These are phyloP conservation scores for Tetragonia tetragonoides DNA, from an alignment of 148 eudicot genomes.

Conservation along the genomic window DNA sequence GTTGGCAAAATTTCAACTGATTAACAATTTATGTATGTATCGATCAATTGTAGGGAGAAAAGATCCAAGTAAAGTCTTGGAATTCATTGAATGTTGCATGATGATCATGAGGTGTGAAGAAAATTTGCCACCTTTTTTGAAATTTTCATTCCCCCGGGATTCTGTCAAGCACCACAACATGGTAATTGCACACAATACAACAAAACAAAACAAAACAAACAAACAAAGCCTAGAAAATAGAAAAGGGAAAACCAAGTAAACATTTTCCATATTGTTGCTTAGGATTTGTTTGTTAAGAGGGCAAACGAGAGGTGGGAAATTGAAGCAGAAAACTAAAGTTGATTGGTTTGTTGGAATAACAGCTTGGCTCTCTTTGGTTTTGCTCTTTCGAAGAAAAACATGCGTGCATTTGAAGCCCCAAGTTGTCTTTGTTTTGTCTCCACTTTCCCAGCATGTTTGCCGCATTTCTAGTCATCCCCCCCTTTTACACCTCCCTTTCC, in stretches of 20 bases:
- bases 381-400: neutral
- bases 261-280: neutral
- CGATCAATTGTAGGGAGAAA: too few relatives aligned
- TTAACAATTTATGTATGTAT: too few relatives aligned
- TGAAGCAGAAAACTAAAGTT: slow-evolving; percentile 15
- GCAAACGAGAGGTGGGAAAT: slow-evolving; percentile 33
- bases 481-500: neutral
- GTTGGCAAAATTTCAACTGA: too few relatives aligned
- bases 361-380: slow-evolving; percentile 6
- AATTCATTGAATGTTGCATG: neutral
- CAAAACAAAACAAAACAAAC: neutral
- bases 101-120: slow-evolving; percentile 13
- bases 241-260: neutral
- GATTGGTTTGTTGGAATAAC: slow-evolving; percentile 14
- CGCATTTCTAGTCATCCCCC: slow-evolving; percentile 7
- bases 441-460: slow-evolving; percentile 34
- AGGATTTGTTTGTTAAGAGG: slow-evolving; percentile 22
- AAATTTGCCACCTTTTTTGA: slow-evolving; percentile 17
- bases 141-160: neutral
- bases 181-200: neutral
- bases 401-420: slow-evolving; percentile 37
- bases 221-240: slow-evolving; percentile 4
- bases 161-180: slow-evolving; percentile 14
- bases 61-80: neutral
- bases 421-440: slow-evolving; percentile 35